These are phyloP conservation scores for Syzygium oleosum DNA, from an alignment of 345 rosid genomes.

Conservation along the genomic window DNA sequence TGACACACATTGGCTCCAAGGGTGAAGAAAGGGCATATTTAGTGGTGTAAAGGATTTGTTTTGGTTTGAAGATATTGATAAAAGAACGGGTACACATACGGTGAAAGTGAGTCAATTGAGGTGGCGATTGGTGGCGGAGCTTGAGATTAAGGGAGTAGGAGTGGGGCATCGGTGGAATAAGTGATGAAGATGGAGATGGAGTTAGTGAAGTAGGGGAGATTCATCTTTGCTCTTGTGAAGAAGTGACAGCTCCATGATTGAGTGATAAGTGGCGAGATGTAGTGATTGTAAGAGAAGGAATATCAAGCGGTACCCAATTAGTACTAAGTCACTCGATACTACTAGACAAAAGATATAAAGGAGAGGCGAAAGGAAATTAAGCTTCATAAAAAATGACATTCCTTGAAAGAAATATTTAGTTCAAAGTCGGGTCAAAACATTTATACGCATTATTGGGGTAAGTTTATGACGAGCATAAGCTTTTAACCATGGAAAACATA, in stretches of 20 bases:
- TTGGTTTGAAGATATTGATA: neutral
- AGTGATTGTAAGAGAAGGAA: neutral
- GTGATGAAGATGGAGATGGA: neutral
- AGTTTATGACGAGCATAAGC: neutral
- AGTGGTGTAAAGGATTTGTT: neutral
- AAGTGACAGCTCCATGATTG: neutral
- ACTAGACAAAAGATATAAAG: neutral
- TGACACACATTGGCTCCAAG: neutral
- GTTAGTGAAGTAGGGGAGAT: neutral
- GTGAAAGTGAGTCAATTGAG: neutral
- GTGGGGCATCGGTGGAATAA: neutral
- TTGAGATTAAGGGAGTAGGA: too few relatives aligned
- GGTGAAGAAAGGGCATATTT: neutral
- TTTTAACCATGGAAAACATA: neutral
- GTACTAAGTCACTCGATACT: neutral
- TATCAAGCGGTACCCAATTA: neutral
- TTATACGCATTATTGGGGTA: neutral
- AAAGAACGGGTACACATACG: neutral
- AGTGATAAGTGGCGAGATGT: neutral
- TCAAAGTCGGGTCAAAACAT: neutral
- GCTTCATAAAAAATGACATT: neutral
- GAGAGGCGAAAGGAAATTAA: neutral
- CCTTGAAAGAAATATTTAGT: too few relatives aligned
- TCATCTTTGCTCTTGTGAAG: neutral
- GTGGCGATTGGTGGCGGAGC: neutral